A percentile compares a stretch with the other conserved stretches of the same genome.
These are phyloP conservation scores for Botrytis medusae DNA, from an alignment of 2,329 filamentous ascomycete species.

Conservation along the genomic window DNA sequence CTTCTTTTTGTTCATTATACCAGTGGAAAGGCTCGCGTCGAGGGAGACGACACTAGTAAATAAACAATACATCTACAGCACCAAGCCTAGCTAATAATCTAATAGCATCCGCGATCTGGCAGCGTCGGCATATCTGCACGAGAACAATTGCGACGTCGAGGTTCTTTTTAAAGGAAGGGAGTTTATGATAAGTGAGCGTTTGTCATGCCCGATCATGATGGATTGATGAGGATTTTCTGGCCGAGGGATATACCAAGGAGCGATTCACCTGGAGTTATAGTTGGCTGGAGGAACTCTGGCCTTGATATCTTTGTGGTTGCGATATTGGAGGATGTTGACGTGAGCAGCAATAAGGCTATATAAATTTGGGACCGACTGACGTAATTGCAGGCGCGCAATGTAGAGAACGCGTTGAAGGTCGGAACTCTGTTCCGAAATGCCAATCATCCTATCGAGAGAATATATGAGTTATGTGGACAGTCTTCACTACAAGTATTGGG, in stretches of 20 bases:
- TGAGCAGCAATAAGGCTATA: conserved; percentile 46
- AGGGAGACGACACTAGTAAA: conserved; percentile 77
- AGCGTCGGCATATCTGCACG: conserved; percentile 85
- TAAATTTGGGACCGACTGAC: conserved; percentile 32
- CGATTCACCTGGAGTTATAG: conserved; percentile 76
- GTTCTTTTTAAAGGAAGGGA: conserved; percentile 71
- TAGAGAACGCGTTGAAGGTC: conserved; percentile 82
- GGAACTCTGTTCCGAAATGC: conserved; percentile 82
- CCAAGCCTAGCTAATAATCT: conserved; percentile 32
- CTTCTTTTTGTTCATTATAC: conserved; percentile 82
- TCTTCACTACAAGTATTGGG: conserved; percentile 83
- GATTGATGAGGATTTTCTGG: conserved; percentile 98
- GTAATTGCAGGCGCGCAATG: conserved; percentile 53
- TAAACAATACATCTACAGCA: conserved; percentile 37
- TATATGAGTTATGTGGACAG: conserved; percentile 83
- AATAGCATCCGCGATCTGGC: conserved; percentile 76
- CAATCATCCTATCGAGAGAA: conserved; percentile 73
- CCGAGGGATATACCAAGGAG: conserved; percentile 78
- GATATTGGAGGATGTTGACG: conserved; percentile 87
- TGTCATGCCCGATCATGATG: conserved; percentile 75
- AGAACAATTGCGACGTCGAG: conserved; percentile 89
- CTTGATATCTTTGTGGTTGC: conserved; percentile 88
- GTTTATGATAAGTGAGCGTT: conserved; percentile 25
- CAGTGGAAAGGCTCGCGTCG: conserved; percentile 77
- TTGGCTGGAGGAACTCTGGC: conserved; percentile 93